Conservation (phyloP, 2,329 filamentous ascomycete genomes). For the Tolypocladium endophyticum region DNA sequence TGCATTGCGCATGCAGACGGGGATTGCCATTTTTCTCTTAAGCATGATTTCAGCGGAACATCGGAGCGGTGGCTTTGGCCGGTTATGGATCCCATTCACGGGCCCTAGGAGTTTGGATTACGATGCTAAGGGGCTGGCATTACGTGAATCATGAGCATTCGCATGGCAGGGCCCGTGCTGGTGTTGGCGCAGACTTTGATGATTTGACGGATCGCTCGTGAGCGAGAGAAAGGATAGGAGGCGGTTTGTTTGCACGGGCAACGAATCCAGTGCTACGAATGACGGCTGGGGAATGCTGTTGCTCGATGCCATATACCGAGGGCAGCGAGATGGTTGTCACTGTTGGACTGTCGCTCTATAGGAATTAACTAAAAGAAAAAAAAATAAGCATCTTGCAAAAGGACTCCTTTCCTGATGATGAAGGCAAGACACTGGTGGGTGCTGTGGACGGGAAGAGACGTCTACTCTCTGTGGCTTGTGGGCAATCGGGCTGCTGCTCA, state of each 20-base stretch:
- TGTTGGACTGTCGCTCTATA: not conserved
- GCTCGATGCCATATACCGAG: not conserved
- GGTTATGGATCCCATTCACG: conserved; percentile 3
- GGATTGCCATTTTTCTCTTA: not conserved
- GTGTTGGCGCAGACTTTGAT: conserved; percentile 1
- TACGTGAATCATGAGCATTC: conserved; percentile 8
- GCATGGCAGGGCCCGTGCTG: not conserved
- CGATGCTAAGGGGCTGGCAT: conserved; percentile 6
- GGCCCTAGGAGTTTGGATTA: conserved; percentile 13
- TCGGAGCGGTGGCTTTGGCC: conserved; percentile 6
- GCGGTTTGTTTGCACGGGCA: not conserved
- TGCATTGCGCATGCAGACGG: not conserved
- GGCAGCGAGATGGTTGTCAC: not conserved
- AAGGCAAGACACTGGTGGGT: not conserved
- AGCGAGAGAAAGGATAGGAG: not conserved
- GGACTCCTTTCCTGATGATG: too few relatives aligned
- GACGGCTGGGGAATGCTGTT: not conserved
- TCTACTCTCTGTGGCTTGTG: too few relatives aligned
- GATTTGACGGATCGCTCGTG: conserved; percentile 1
- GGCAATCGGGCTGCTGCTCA: too few relatives aligned
- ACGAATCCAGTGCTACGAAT: not conserved
- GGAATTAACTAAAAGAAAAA: not conserved
- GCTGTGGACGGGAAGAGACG: too few relatives aligned
- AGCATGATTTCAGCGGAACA: conserved; percentile 6
- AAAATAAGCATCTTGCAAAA: not conserved